These are phyloP conservation scores for Ceratocystis cubensis DNA, from an alignment of 2,329 filamentous ascomycete species.

Conservation along the genomic window DNA sequence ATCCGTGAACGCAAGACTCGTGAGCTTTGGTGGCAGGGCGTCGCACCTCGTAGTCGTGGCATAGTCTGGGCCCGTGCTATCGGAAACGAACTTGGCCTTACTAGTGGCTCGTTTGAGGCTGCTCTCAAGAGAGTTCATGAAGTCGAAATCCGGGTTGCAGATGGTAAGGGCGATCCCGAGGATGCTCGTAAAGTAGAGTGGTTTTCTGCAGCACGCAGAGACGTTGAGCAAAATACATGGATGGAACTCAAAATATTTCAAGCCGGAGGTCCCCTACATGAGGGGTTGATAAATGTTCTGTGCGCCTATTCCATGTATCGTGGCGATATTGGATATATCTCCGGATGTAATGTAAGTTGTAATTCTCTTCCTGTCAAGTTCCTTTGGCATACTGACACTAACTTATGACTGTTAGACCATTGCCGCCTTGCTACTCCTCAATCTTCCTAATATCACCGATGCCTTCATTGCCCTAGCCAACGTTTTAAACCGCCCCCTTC, in stretches of 20 bases:
- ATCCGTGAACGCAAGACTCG: slow-evolving; percentile 55
- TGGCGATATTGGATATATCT: slow-evolving; percentile 65
- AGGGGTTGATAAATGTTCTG: slow-evolving; percentile 56
- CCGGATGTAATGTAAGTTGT: slow-evolving; percentile 56
- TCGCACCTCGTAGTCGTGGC: slow-evolving; percentile 58
- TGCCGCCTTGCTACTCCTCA: slow-evolving; percentile 60
- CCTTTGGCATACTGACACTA: slow-evolving; percentile 25
- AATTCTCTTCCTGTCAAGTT: background rate
- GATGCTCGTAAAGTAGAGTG: slow-evolving; percentile 45
- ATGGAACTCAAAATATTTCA: slow-evolving; percentile 63
- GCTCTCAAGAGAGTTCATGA: slow-evolving; percentile 56
- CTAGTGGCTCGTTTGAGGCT: slow-evolving; percentile 53
- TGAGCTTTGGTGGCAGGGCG: slow-evolving; percentile 72
- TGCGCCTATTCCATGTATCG: slow-evolving; percentile 73
- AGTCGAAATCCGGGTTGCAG: slow-evolving; percentile 44
- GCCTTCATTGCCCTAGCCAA: slow-evolving; percentile 65
- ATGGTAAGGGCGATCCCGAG: slow-evolving; percentile 39
- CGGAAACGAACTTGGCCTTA: slow-evolving; percentile 59
- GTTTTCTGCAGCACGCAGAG: slow-evolving; percentile 51
- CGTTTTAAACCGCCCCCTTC: slow-evolving; percentile 61
- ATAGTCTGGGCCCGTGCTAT: slow-evolving; percentile 58
- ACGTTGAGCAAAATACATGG: slow-evolving; percentile 54
- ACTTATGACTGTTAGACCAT: slow-evolving; percentile 43
- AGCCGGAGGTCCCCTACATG: slow-evolving; percentile 51
- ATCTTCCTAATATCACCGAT: slow-evolving; percentile 49